Percentiles rank a stretch among this genome's conserved stretches.
Conservation (phyloP, 495 filamentous ascomycete species). For the Bombardia bombarda region DNA sequence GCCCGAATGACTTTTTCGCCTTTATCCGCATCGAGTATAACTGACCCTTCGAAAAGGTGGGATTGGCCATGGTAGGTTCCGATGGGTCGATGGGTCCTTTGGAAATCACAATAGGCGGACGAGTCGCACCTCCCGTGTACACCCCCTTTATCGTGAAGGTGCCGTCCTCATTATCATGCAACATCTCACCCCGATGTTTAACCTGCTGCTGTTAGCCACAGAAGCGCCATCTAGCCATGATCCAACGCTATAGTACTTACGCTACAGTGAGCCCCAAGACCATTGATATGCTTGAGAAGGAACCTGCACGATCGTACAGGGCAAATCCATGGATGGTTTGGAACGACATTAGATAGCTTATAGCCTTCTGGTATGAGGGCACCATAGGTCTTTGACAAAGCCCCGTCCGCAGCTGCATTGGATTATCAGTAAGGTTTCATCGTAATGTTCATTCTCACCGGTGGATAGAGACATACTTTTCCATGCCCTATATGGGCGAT, state of each 20-base stretch:
- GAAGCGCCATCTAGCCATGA: no score
- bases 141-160: no score
- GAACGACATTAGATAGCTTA: not conserved
- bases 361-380: slow-evolving; percentile 18
- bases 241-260: slow-evolving; percentile 2
- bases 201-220: slow-evolving; percentile 5
- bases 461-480: slow-evolving; percentile 13
- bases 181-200: slow-evolving; percentile 11
- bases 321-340: slow-evolving; percentile 12
- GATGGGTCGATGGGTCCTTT: not conserved
- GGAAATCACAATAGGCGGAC: slow-evolving; percentile 13
- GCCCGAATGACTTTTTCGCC: no score
- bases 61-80: not conserved
- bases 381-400: slow-evolving; percentile 10
- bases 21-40: no score
- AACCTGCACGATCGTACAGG: slow-evolving; percentile 13
- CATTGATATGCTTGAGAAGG: not conserved
- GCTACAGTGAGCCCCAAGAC: slow-evolving; percentile 15
- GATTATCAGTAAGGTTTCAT: no score
- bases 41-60: not conserved
- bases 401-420: no score
- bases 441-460: no score
- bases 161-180: slow-evolving; percentile 32
- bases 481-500: slow-evolving; percentile 15
- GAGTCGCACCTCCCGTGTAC: no score